Base-by-base conservation (phyloP, 495 filamentous ascomycete genomes). In the Tetracladium setigerum region DNA sequence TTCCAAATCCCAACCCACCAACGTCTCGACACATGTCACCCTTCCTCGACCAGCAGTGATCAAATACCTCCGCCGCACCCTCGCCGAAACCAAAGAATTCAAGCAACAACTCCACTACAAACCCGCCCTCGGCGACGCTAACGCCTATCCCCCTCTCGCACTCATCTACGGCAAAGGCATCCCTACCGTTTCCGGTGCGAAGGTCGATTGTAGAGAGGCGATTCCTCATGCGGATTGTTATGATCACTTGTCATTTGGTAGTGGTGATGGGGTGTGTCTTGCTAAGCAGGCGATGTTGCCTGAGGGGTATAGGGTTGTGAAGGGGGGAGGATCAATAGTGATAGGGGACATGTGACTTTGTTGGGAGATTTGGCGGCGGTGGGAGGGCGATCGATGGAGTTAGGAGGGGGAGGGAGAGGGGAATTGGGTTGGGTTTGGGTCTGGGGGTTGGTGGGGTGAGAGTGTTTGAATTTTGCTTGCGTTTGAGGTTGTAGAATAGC, bases 161-260 rank as follows among this genome's bases (percentile, higher is more conserved):
- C 74, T 96, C n/a, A 73, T 97, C 8, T 97, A 94, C 72, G 85
- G 83, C 31, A 95, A 94, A 61, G 79, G 79, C 17, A 80, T 84
- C 2, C 90, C 91, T 0, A 97, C 91, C 0, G 85, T 95, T 1
- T 85, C 77, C 62, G 88, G 80, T 0, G 88, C 86, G 1, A 76
- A 78, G 11, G 87, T 97, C 9, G 56, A 72, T 5, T 78, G 78
- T 2, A 58, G 71, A 5, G 83, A 87, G 30, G 70, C 69, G 12
- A 95, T 96, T 52, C 79, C 80, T 44, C 76, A 78, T 32, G 64
- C 77, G 1, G 87, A 94, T 65, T 82, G 83, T 2, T 97, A 95
- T 58, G 91, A 95, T 51, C 82, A 95, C 48, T 69, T 95, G 2
- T 78, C 86, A 0, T 96, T 96, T 64, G 84, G 82, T 0, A 82